Conservation (phyloP, 208 protist species). For the Naegleria lovaniensis region DNA sequence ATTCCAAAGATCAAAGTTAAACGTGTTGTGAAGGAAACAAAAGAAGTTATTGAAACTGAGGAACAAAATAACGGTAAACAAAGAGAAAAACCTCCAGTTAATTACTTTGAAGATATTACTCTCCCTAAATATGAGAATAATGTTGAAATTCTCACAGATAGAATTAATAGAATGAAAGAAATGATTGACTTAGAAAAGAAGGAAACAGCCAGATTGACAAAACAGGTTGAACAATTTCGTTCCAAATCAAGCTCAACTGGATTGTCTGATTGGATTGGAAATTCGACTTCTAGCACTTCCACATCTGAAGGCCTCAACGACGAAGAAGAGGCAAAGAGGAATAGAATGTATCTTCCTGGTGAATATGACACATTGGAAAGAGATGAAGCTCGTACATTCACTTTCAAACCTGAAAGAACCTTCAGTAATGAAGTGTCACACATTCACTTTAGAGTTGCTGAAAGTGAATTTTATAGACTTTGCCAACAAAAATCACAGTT, state of each 20-base stretch:
- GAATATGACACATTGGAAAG: slow-evolving; percentile 16
- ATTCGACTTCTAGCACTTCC: neutral
- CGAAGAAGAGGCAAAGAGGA: neutral
- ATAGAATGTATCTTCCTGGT: slow-evolving; percentile 2
- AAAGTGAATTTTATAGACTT: neutral
- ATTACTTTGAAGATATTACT: neutral
- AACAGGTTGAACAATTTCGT: neutral
- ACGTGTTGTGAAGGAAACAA: neutral
- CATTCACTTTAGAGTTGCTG: slow-evolving; percentile 23
- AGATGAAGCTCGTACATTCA: neutral
- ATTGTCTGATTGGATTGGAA: neutral
- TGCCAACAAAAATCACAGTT: neutral
- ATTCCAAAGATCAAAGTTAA: neutral
- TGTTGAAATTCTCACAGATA: neutral
- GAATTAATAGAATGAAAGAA: neutral
- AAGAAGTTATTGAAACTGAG: neutral
- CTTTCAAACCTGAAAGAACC: slow-evolving; percentile 13
- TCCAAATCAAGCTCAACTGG: neutral
- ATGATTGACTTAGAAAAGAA: neutral
- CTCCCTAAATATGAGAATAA: neutral
- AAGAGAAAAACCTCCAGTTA: neutral
- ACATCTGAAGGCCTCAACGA: neutral
- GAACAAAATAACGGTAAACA: neutral
- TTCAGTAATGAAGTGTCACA: slow-evolving; percentile 14
- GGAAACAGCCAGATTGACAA: neutral